Evolutionary conservation across 495 filamentous ascomycete genomes (phyloP), one percentile per base, ranked within the genome.

Genomic region (Glutinoglossum americanum): DNA sequence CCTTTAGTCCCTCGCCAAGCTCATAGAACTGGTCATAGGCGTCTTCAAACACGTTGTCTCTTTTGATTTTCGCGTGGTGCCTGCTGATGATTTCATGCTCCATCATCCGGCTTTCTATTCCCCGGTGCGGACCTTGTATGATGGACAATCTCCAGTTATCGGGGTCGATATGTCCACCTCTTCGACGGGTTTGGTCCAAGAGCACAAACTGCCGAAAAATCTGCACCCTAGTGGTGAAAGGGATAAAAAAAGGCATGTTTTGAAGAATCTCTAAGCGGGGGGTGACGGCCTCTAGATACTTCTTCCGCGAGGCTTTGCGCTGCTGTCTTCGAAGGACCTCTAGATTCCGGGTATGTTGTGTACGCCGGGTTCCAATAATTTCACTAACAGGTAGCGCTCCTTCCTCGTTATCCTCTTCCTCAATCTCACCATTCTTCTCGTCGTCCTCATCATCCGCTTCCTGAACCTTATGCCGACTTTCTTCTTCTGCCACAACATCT

Each of bases 161-260:
- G 6, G 88, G 76, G 62, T 96, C 89, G 25, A 83, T 73, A 60
- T 77, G 73, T 1, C 90, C 90, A 41, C 78, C 76, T 51, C 92
- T 74, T 61, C 92, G 76, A 56, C 81, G 77, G 56, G 79, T 67
- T 65, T 93, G 89, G 70, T 97, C 92, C 1, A 87, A 73, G 33
- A 73, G 67, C 33, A 97, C 87, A 64, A 97, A 99, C 66, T 95
- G 76, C 26, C 92, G 79, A 66, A 97, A 99, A 28, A 97, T 90
- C 63, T 93, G 82, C 9, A 99, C 92, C 39, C 92, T 76, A 1
- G 87, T 93, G 8, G 82, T 74, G 59, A 99, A 99, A 0, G 92
- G 92, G 56, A 97, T 93, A 62, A 90, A 85, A 64, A 97, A 99
- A 0, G 92, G 93, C 84, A 99, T 90, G 64, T 97, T 89, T 51